Percentiles rank a stretch among this genome's conserved stretches.
These are phyloP conservation scores for Teunomyces barrocoloradensis DNA, from an alignment of 805 yeast genomes.

Conservation along the genomic window DNA sequence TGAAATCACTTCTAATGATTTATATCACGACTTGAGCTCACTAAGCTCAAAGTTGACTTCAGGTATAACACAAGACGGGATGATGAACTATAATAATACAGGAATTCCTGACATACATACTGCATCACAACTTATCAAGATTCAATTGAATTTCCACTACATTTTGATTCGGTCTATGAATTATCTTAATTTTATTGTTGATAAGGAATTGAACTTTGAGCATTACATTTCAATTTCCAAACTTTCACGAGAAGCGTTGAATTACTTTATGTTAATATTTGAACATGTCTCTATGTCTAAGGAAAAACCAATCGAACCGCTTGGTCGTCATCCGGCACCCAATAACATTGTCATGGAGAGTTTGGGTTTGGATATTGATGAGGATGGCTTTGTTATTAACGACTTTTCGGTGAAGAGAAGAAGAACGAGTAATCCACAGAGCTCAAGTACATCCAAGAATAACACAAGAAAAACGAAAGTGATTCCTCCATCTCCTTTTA, in stretches of 20 bases:
- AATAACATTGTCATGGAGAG: slow-evolving; percentile 30
- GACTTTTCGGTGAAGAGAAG: slow-evolving; percentile 42
- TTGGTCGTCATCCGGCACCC: slow-evolving; percentile 5
- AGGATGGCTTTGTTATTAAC: slow-evolving; percentile 45
- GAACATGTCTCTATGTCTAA: slow-evolving; percentile 21
- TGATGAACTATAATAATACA: slow-evolving; percentile 22
- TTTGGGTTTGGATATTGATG: slow-evolving; percentile 41
- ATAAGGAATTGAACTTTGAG: slow-evolving; percentile 35
- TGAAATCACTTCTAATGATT: slow-evolving; percentile 19
- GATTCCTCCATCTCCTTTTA: slow-evolving; percentile 40
- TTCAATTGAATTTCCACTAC: slow-evolving; percentile 45
- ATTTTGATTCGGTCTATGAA: slow-evolving; percentile 41
- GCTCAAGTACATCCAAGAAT: slow-evolving; percentile 4
- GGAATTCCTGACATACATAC: slow-evolving; percentile 40
- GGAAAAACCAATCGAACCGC: slow-evolving; percentile 7
- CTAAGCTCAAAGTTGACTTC: slow-evolving; percentile 8
- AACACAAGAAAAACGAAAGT: slow-evolving; percentile 19
- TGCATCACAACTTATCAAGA: slow-evolving; percentile 38
- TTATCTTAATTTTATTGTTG: slow-evolving; percentile 42
- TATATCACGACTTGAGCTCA: slow-evolving; percentile 29
- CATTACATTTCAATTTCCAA: slow-evolving; percentile 35
- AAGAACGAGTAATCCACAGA: slow-evolving; percentile 11
- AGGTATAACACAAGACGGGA: slow-evolving; percentile 13
- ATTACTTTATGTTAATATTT: slow-evolving; percentile 36
- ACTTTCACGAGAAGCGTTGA: slow-evolving; percentile 37